Base-by-base conservation (phyloP, 768 basidiomycete species). In the Leucosporidium creatinivorum region DNA sequence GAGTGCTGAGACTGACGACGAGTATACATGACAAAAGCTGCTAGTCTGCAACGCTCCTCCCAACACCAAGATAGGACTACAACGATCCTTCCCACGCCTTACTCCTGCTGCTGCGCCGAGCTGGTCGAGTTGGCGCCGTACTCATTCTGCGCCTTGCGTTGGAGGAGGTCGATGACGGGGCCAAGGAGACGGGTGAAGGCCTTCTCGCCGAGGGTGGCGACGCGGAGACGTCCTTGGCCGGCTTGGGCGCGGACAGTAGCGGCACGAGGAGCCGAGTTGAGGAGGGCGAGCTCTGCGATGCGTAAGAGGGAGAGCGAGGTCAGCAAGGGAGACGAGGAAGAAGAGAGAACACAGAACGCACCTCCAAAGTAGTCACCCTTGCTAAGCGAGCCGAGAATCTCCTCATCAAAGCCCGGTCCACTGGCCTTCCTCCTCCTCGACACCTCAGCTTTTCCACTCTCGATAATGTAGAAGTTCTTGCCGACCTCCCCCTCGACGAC, bases 341-440 rank as follows among this genome's bases (percentile, higher is more conserved):
- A 30, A 25, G 50, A 18, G 61, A 10, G 67, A 12, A 48, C 21
- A 47, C n/a, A 15, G 33, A 61, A 75, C 86, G 77, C 72, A 93
- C 93, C 94, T 80, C 94, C 94, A 80, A 99, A 99, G 82, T 98
- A 99, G 77, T 99, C 93, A 10, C 94, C 94, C 76, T 93, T 91
- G 75, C 82, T 84, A 62, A 91, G 83, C 63, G 81, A 84, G 8
- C 88, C 88, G 17, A 98, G 89, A 19, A 83, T 80, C 58, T 89
- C 83, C 74, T 89, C 86, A 31, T 82, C 77, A n/a, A 66, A 67
- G 8, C 59, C 58, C 15, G 26, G 28, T 56, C 84, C 83, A 23
- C 84, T 86, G 49, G 78, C 80, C 66, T 82, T 81, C 66, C 86
- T 85, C 55, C 81, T 80, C 80, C 96, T 93, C 55, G 89, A 88